A percentile compares a stretch with the other conserved stretches of the same genome.
Conservation (phyloP, 768 basidiomycete genomes). For the Candolleomyces eurysporus region DNA sequence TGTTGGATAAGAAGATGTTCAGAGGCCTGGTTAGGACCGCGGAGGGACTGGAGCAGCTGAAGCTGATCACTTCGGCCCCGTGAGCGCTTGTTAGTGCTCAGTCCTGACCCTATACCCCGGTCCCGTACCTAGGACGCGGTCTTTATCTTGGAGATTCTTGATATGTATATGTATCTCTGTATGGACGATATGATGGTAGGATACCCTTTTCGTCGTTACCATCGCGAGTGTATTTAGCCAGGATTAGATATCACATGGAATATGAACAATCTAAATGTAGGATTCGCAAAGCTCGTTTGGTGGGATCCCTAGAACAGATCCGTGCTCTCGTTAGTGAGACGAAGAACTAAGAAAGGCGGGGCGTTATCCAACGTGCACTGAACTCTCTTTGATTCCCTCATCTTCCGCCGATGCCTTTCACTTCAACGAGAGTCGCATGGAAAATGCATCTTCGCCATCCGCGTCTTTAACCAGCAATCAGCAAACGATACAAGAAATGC, state of each 20-base stretch:
- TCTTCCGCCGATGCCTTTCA: background rate
- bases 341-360: too few relatives aligned
- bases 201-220: too few relatives aligned
- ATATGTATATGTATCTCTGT: too few relatives aligned
- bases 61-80: conserved; percentile 21
- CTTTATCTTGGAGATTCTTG: background rate
- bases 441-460: conserved; percentile 85
- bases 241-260: too few relatives aligned
- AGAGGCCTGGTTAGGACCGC: conserved; percentile 45
- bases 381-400: background rate
- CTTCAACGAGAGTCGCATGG: conserved; percentile 58
- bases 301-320: too few relatives aligned
- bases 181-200: too few relatives aligned
- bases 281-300: too few relatives aligned
- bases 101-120: too few relatives aligned
- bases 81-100: background rate
- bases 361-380: background rate
- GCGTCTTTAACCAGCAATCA: conserved; percentile 53
- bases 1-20: conserved; percentile 45
- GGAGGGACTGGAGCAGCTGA: conserved; percentile 36
- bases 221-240: too few relatives aligned
- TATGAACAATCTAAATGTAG: too few relatives aligned
- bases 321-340: too few relatives aligned
- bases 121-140: too few relatives aligned
- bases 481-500: background rate